A percentile compares a stretch with the other conserved stretches of the same genome.
These are phyloP conservation scores for Fraxinus xanthoxyloides DNA, from an alignment of 305 asterid species.

Conservation along the genomic window DNA sequence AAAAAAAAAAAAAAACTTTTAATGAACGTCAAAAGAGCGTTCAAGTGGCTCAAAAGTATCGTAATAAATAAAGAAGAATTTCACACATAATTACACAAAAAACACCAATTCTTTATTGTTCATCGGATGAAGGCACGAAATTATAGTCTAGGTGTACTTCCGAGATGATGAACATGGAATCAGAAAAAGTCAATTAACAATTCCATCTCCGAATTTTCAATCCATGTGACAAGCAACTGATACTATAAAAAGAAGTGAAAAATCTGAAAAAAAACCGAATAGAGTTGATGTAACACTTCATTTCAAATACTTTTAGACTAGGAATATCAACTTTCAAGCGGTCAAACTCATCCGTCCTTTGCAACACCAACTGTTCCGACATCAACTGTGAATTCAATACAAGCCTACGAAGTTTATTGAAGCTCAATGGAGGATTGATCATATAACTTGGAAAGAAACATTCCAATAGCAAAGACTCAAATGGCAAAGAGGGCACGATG, in stretches of 20 bases:
- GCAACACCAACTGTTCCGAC: background rate
- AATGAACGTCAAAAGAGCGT: too few species aligned
- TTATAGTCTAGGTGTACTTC: background rate
- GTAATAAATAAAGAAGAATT: too few species aligned
- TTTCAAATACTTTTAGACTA: background rate
- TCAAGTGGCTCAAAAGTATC: too few species aligned
- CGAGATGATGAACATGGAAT: background rate
- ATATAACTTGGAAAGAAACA: too few species aligned
- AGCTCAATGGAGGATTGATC: too few species aligned
- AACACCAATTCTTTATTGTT: background rate
- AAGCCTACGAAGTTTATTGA: background rate
- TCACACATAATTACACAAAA: too few species aligned
- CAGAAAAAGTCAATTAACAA: background rate
- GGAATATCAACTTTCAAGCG: background rate
- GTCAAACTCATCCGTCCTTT: background rate
- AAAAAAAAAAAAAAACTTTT: too few species aligned
- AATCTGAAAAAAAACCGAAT: too few species aligned
- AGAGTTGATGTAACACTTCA: background rate
- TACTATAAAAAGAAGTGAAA: background rate
- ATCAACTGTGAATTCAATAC: background rate
- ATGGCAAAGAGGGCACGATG: background rate
- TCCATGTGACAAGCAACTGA: too few species aligned
- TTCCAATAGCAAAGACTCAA: background rate
- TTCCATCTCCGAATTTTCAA: background rate
- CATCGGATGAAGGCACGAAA: background rate